Base-by-base conservation (phyloP, 1,139 yeast genomes). In the Kazachstania sp. region DNA sequence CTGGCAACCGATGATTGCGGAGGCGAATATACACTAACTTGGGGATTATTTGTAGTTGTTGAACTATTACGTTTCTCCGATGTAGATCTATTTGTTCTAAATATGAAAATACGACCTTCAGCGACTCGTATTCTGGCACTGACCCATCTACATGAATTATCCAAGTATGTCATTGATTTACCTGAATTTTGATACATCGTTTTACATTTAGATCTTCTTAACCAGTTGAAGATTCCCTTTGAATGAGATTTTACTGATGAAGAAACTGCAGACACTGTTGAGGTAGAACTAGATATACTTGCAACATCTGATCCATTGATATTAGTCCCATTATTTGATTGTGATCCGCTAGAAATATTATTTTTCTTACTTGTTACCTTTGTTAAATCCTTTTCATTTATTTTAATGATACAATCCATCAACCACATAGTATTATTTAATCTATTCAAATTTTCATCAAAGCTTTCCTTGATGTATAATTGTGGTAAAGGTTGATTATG, bases 31-130 rank as follows among this genome's bases (percentile, higher is more conserved):
- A 12, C 13, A 20, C 7, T 26, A 28, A 11, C n/a, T 16, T 18
- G 20, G 6, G 28, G 28, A 23, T 23, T 23, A 2, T 12, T 13
- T 30, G 34, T 5, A 30, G 7, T 30, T 6, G 34, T 30, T 8
- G 13, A 8, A 15, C 23, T 19, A 8, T 19, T 19, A 19, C 15
- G 19, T 16, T 19, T 19, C 9, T n/a, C n/a, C n/a, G n/a, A 4
- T 16, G 26, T n/a, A 15, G 28, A 23, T 23, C 18, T 32, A 15
- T 26, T 23, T 20, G 16, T 26, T 13, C n/a, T 28, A 47, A 55
- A 58, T 4, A 61, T 50, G 45, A 51, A 58, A 32, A 61, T 46
- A 28, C 65, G 51, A 15, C 65, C 65, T 43, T 61, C 63, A 13
- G 39, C 37, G 1, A 60, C 47, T 29, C 57, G 49, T 18, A 60